These are phyloP conservation scores for Lithospermum erythrorhizon DNA, from an alignment of 257 asterid species.

Conservation along the genomic window DNA sequence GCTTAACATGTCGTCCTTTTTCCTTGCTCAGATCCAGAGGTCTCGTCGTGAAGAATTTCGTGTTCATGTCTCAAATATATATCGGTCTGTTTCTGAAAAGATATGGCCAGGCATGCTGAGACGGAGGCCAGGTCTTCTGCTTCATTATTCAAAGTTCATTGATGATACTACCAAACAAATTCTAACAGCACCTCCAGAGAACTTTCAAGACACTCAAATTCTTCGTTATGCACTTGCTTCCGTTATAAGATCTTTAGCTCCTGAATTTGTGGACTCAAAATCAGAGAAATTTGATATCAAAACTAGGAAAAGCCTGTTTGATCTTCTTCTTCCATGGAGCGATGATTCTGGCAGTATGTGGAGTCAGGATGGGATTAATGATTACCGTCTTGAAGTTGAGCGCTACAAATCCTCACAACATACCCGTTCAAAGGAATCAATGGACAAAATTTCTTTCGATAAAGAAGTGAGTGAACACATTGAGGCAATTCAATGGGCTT, in stretches of 20 bases:
- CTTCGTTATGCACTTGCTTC: constrained; percentile 91
- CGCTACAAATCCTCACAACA: constrained; percentile 96
- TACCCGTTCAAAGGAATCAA: constrained; percentile 87
- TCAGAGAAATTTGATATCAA: constrained; percentile 87
- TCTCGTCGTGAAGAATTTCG: constrained; percentile 97
- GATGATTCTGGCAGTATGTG: constrained; percentile 87
- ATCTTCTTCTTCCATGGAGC: constrained; percentile 86
- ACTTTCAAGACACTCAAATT: constrained; percentile 84
- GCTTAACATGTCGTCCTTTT: background rate
- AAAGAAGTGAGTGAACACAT: constrained; percentile 90
- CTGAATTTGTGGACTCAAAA: constrained; percentile 94
- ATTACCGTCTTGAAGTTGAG: constrained; percentile 97
- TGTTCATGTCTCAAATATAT: constrained; percentile 69
- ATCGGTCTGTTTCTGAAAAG: constrained; percentile 85
- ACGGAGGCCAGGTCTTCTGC: constrained; percentile 90
- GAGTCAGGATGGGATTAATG: constrained; percentile 89
- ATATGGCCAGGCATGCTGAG: constrained; percentile 98
- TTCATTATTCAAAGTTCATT: constrained; percentile 83
- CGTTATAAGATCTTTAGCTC: constrained; percentile 89
- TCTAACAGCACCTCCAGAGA: constrained; percentile 61
- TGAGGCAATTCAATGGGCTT: constrained; percentile 97
- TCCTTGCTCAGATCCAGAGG: constrained; percentile 57
- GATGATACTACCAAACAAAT: constrained; percentile 86
- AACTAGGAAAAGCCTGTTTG: constrained; percentile 89
- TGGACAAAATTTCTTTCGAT: constrained; percentile 88